Percentiles rank a stretch among this genome's conserved stretches.
These are phyloP conservation scores for Scheffersomyces coipomensis DNA, from an alignment of 805 yeast species.

Conservation along the genomic window DNA sequence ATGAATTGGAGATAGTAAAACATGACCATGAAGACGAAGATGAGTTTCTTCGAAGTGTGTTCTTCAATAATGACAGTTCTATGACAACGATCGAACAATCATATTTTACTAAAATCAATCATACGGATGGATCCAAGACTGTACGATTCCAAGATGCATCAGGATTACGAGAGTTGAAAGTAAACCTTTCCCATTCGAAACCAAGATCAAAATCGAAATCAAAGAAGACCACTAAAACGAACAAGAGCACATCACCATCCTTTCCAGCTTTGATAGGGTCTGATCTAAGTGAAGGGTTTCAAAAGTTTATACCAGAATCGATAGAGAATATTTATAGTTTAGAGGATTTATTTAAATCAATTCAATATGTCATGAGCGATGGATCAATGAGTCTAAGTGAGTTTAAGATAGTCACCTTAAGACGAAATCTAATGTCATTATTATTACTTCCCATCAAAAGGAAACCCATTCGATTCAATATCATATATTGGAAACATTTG, in stretches of 20 bases:
- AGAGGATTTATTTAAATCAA: constrained; percentile 12
- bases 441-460: constrained; percentile 18
- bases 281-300: constrained; percentile 16
- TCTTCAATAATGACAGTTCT: not conserved
- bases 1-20: not conserved
- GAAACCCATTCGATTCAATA: constrained; percentile 12
- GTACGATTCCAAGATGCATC: constrained; percentile 4
- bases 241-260: not conserved
- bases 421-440: constrained; percentile 16
- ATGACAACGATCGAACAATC: constrained; percentile 1
- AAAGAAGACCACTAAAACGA: constrained; percentile 1
- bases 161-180: constrained; percentile 6
- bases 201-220: not conserved
- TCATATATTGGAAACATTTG: constrained; percentile 15
- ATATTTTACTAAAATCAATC: constrained; percentile 62
- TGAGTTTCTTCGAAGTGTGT: not conserved
- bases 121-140: constrained; percentile 23
- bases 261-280: constrained; percentile 12
- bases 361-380: constrained; percentile 7
- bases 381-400: constrained; percentile 3
- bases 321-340: constrained; percentile 12
- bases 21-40: constrained; percentile 6
- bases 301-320: constrained; percentile 8
- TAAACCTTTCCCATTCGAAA: constrained; percentile 5
- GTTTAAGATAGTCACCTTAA: constrained; percentile 12